Conservation (phyloP, 1,284 basidiomycete species). For the Irpex lacteus region DNA sequence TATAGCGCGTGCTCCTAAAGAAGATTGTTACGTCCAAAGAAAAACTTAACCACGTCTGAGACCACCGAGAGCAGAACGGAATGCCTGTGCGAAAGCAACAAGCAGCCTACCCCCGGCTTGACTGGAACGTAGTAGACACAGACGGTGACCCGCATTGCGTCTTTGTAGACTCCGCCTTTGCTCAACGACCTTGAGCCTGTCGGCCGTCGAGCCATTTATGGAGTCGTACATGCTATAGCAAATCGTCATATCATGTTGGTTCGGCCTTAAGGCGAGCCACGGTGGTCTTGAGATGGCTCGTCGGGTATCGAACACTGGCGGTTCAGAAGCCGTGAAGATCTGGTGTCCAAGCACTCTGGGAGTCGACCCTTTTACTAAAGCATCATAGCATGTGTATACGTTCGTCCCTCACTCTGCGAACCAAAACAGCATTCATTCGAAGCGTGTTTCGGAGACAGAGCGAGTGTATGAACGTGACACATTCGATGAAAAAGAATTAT, state of each 20-base stretch:
- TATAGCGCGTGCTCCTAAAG: constrained; percentile 24
- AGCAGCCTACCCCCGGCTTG: constrained; percentile 30
- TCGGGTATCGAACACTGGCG: constrained; percentile 40
- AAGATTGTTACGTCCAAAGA: constrained; percentile 26
- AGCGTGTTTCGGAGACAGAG: neutral
- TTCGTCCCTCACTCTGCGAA: neutral
- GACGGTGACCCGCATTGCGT: constrained; percentile 6
- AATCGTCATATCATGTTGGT: constrained; percentile 32
- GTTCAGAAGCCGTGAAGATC: constrained; percentile 18
- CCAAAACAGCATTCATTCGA: neutral
- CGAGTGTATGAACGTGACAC: neutral
- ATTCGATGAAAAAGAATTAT: neutral
- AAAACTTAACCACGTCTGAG: constrained; percentile 38
- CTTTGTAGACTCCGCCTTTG: constrained; percentile 43
- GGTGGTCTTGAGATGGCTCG: constrained; percentile 32
- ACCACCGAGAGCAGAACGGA: constrained; percentile 32
- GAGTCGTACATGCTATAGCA: constrained; percentile 22
- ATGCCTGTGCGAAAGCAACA: neutral
- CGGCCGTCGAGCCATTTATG: constrained; percentile 29
- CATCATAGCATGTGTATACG: constrained; percentile 30
- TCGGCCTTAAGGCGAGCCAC: constrained; percentile 46
- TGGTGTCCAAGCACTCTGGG: constrained; percentile 17
- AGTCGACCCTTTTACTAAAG: constrained; percentile 49
- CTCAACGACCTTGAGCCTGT: constrained; percentile 28
- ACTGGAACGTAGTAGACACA: constrained; percentile 20